Evolutionary conservation across 805 yeast genomes (phyloP), one percentile per base, ranked within the genome.

Genomic region (Monosporozyma aerobia): DNA sequence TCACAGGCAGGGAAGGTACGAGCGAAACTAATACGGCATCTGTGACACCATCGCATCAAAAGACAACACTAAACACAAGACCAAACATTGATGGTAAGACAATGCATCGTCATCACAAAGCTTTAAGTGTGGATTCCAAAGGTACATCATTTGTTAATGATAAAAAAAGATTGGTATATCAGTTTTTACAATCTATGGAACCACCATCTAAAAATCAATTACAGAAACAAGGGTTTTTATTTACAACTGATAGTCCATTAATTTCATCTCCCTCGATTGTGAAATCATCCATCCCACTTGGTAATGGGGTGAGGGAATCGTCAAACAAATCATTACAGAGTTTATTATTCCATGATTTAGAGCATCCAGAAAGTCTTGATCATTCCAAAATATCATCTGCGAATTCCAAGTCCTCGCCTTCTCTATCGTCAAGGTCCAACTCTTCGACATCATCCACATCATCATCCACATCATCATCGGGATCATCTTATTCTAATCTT

Each of bases 91-190:
- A 29, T 14, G 29, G 25, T 27, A 25, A 27, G 14, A 37, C 16
- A 10, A 27, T 30, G 7, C 44, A 48, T 35, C 30, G 50, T 22
- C 50, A 48, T 19, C 30, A 39, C 16, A 48, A 39, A 16, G 16
- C 23, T 11, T 29, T 13, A 3, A 29, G 44, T 37, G 23, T 9
- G 16, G 50, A 37, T 16, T 16, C 44, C 3, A 39, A 48, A 37
- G 44, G 43, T 22, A 39, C 43, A 22, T 52, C 32, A 32, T 45
- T 47, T 30, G 23, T 44, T n/a, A 54, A 53, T 43, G 67, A 63
- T 41, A 57, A 58, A 23, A 62, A 63, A 48, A 57, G 68, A 48
- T 46, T 64, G 32, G 67, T 62, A 3, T 56, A 61, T 47, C 66
- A 63, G 39, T 64, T 64, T 51, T 49, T 64, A 39, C 53, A 58